These are phyloP conservation scores for Prunus salicina DNA, from an alignment of 306 rosid species.

Conservation along the genomic window DNA sequence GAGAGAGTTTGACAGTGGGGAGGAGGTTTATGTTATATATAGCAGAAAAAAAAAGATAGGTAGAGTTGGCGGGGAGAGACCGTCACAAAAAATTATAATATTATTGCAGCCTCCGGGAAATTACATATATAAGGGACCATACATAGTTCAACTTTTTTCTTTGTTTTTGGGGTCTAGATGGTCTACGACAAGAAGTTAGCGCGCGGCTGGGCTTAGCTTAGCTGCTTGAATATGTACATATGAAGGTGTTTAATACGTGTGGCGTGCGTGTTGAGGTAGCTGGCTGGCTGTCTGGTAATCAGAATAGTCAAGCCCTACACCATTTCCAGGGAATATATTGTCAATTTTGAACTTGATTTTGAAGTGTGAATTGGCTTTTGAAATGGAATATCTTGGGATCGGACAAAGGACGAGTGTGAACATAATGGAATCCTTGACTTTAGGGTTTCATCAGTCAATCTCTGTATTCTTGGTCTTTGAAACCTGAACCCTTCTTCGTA, in stretches of 20 bases:
- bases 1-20: not conserved
- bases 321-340: not conserved
- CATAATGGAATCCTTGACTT: constrained; percentile 45
- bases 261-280: no score
- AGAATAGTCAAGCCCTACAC: not conserved
- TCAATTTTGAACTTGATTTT: not conserved
- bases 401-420: constrained; percentile 27
- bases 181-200: not conserved
- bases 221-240: not conserved
- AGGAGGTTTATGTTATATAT: not conserved
- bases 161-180: no score
- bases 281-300: no score
- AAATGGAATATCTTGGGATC: constrained; percentile 28
- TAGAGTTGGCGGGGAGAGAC: not conserved
- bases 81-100: not conserved
- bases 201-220: not conserved
- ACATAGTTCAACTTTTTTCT: not conserved
- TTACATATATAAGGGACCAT: not conserved
- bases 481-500: not conserved
- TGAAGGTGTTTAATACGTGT: no score
- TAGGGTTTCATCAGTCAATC: not conserved
- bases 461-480: not conserved
- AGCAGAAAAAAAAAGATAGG: not conserved
- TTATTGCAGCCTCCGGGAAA: not conserved
- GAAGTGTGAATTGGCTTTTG: constrained; percentile 23